Conservation (phyloP, 129 eudicot species). For the Flaveria linearis region DNA sequence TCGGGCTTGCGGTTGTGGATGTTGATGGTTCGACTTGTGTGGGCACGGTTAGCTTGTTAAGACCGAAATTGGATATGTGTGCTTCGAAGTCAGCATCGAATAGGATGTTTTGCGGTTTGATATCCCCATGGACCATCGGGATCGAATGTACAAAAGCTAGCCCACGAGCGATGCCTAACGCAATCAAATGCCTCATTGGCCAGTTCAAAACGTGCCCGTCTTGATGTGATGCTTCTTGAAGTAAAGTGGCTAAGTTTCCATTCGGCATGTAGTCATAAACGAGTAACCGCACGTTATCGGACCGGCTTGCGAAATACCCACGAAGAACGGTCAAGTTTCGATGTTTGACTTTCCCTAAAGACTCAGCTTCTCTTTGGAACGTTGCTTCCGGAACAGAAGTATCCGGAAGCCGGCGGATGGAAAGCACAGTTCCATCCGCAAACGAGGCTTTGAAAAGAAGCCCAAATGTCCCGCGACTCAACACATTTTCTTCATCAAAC, state of each 20-base stretch:
- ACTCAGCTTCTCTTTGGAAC: slow-evolving; percentile 69
- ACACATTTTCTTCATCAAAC: slow-evolving; percentile 79
- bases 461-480: slow-evolving; percentile 72
- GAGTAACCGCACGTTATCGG: slow-evolving; percentile 61
- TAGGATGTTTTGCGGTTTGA: slow-evolving; percentile 78
- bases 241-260: slow-evolving; percentile 73
- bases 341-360: slow-evolving; percentile 75
- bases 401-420: slow-evolving; percentile 73
- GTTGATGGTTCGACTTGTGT: slow-evolving; percentile 59
- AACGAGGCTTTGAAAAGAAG: slow-evolving; percentile 74
- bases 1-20: slow-evolving; percentile 53
- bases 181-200: slow-evolving; percentile 94
- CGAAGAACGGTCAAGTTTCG: slow-evolving; percentile 84
- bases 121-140: slow-evolving; percentile 68
- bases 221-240: slow-evolving; percentile 89
- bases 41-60: slow-evolving; percentile 49
- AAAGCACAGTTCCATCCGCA: slow-evolving; percentile 78
- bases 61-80: slow-evolving; percentile 74
- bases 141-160: slow-evolving; percentile 69
- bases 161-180: slow-evolving; percentile 80
- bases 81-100: slow-evolving; percentile 95
- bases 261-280: slow-evolving; percentile 94
- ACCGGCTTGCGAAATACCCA: slow-evolving; percentile 74
- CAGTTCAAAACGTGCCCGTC: slow-evolving; percentile 87
- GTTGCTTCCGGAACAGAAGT: slow-evolving; percentile 49